phyloP scores from a whole-genome alignment of 1,284 basidiomycete genomes.

The Irpex lacteus region DNA sequence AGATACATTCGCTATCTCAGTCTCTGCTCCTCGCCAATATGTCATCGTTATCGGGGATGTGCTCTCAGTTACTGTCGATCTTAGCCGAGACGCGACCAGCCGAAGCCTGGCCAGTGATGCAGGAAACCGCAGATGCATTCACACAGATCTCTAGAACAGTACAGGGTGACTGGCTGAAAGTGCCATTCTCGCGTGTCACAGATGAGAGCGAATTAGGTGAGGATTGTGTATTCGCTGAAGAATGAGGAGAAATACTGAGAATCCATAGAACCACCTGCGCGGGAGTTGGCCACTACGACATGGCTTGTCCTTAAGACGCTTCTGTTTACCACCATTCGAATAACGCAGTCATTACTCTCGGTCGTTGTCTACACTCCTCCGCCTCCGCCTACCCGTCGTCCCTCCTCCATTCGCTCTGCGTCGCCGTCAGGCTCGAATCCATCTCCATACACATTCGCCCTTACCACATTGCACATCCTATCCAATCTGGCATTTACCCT shows the following conservation, averaged over 20 bases:
- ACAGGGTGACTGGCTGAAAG: conserved; percentile 52
- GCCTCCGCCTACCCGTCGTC: neutral
- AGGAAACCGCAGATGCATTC: conserved; percentile 40
- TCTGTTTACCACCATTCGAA: conserved; percentile 66
- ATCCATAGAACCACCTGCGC: conserved; percentile 36
- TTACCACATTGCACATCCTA: conserved; percentile 49
- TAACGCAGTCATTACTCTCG: conserved; percentile 60
- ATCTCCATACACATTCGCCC: conserved; percentile 45
- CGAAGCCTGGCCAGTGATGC: conserved; percentile 43
- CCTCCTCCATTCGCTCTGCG: conserved; percentile 35
- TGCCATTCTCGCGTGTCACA: conserved; percentile 35
- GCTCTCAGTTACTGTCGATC: conserved; percentile 43
- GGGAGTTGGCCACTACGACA: conserved; percentile 42
- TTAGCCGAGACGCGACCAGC: conserved; percentile 44
- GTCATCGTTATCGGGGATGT: conserved; percentile 50
- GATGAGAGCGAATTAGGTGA: conserved; percentile 37
- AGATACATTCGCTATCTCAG: conserved; percentile 35
- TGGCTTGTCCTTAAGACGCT: conserved; percentile 70
- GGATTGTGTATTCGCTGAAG: conserved; percentile 7
- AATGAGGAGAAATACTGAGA: conserved; percentile 4
- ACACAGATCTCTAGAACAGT: conserved; percentile 37
- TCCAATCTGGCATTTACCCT: conserved; percentile 69
- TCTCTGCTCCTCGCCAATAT: conserved; percentile 49
- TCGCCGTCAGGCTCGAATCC: conserved; percentile 14
- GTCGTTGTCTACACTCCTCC: conserved; percentile 20